These are phyloP conservation scores for Phtheirospermum japonicum DNA, from an alignment of 257 asterid species.

Conservation along the genomic window DNA sequence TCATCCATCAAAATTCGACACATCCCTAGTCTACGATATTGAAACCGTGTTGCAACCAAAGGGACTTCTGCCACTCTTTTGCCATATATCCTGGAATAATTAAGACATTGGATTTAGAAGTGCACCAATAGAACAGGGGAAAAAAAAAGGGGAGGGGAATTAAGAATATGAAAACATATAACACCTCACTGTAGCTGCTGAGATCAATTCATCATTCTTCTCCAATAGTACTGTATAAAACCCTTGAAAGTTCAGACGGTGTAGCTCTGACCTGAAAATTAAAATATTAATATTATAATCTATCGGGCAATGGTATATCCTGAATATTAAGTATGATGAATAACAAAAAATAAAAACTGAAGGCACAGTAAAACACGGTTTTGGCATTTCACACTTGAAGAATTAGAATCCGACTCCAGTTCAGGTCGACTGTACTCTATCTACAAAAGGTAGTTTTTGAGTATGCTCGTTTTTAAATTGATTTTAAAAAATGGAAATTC, in stretches of 20 bases:
- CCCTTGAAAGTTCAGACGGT: conserved; percentile 79
- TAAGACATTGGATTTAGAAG: conserved; percentile 16
- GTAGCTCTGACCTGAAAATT: conserved; percentile 71
- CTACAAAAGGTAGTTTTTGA: neutral
- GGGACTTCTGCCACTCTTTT: conserved; percentile 88
- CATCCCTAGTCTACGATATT: conserved; percentile 89
- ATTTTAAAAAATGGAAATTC: no score
- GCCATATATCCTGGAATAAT: conserved; percentile 66
- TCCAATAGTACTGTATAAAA: conserved; percentile 75
- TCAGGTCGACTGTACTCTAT: neutral
- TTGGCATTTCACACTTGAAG: neutral
- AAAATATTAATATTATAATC: neutral
- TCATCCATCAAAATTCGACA: conserved; percentile 80
- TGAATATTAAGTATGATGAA: neutral
- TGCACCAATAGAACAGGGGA: conserved; percentile 11
- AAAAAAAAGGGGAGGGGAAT: conserved; percentile 5
- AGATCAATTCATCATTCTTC: conserved; percentile 64
- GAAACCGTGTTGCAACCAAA: conserved; percentile 78
- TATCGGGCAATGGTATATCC: neutral
- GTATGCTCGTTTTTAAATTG: neutral
- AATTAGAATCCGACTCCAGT: neutral
- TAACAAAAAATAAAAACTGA: neutral
- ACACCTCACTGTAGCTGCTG: conserved; percentile 82
- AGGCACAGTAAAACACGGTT: neutral
- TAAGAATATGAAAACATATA: conserved; percentile 18